A percentile compares a stretch with the other conserved stretches of the same genome.
phyloP scores from a whole-genome alignment of 139 green algal genomes.

The Coelastrella sp. region DNA sequence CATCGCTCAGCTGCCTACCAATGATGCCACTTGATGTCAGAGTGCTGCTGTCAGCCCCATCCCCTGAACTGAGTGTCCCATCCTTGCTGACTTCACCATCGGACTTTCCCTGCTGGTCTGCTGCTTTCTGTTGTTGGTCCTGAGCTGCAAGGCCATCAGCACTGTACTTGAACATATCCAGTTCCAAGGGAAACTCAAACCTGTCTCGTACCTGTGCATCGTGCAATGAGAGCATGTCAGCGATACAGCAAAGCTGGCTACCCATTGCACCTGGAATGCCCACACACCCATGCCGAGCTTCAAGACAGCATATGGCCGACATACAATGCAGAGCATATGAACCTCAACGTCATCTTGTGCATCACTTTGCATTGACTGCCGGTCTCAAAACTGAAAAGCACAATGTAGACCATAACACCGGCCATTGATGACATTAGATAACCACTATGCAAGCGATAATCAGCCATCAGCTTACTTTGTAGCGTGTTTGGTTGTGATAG shows the following conservation, averaged over 20 bases:
- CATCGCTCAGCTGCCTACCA: neutral
- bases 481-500: slow-evolving; percentile 82
- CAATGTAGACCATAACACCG: too few species aligned
- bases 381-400: too few species aligned
- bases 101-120: slow-evolving; percentile 1
- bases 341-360: too few species aligned
- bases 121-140: slow-evolving; percentile 43
- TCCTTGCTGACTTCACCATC: neutral
- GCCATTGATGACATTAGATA: too few species aligned
- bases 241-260: too few species aligned
- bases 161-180: slow-evolving; percentile 92
- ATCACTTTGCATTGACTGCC: too few species aligned
- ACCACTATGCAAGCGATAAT: too few species aligned
- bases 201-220: slow-evolving; percentile 1
- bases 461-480: slow-evolving; percentile 66
- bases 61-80: neutral
- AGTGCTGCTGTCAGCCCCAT: slow-evolving; percentile 20
- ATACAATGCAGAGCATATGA: too few species aligned
- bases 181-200: slow-evolving; percentile 89
- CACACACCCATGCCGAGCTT: neutral
- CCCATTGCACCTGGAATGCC: neutral
- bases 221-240: too few species aligned
- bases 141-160: slow-evolving; percentile 74
- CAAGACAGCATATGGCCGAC: too few species aligned
- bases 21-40: neutral